These are phyloP conservation scores for Pycnococcus provasolii DNA, from an alignment of 139 green algal genomes.

Conservation along the genomic window DNA sequence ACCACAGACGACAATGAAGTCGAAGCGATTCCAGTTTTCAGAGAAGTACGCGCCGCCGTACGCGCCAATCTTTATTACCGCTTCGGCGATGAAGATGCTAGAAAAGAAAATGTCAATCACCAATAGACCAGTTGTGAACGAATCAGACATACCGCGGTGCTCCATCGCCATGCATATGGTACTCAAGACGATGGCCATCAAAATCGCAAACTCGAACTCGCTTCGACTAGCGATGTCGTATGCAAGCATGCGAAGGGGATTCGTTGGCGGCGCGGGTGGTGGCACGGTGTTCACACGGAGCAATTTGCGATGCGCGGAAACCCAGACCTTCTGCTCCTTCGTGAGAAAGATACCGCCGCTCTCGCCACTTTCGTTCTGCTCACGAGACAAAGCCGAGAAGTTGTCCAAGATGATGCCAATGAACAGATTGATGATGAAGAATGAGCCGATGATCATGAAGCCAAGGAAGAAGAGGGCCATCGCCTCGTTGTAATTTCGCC, in stretches of 20 bases:
- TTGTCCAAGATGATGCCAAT: constrained; percentile 35
- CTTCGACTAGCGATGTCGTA: constrained; percentile 6
- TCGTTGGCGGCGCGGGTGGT: background rate
- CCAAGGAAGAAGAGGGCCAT: constrained; percentile 27
- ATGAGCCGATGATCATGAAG: constrained; percentile 26
- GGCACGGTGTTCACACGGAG: background rate
- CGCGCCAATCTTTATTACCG: constrained; percentile 31
- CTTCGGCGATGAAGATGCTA: constrained; percentile 35
- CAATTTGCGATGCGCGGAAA: constrained; percentile 4
- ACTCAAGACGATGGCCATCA: constrained; percentile 20
- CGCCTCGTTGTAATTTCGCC: constrained; percentile 3
- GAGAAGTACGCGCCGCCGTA: constrained; percentile 29
- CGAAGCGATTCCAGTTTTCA: constrained; percentile 29
- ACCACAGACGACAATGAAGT: constrained; percentile 28
- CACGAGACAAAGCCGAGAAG: background rate
- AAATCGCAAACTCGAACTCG: constrained; percentile 16
- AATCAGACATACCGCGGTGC: constrained; percentile 1
- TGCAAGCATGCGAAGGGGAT: background rate
- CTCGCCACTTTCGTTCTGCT: background rate
- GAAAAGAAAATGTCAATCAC: constrained; percentile 26
- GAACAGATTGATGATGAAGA: constrained; percentile 36
- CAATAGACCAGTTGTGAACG: too few relatives aligned
- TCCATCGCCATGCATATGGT: constrained; percentile 13
- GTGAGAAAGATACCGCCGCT: constrained; percentile 6
- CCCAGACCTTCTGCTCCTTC: constrained; percentile 18